A percentile compares a stretch with the other conserved stretches of the same genome.
Conservation (phyloP, 2,329 filamentous ascomycete species). For the Botrytis medusae region DNA sequence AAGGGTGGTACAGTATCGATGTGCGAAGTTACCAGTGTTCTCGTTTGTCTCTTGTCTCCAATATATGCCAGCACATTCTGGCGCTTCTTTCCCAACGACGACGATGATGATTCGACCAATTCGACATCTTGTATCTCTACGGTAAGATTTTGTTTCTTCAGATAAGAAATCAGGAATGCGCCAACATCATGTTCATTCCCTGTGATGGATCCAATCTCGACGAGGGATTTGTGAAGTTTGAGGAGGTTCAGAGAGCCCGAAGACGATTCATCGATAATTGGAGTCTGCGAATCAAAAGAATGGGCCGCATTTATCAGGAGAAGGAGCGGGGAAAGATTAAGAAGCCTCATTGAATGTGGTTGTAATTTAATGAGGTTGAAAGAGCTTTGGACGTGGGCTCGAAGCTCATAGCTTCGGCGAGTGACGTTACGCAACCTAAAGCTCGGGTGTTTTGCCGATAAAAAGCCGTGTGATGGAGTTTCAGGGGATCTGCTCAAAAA, state of each 20-base stretch:
- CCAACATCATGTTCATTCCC: conserved; percentile 60
- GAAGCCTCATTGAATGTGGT: conserved; percentile 28
- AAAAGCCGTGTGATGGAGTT: not conserved
- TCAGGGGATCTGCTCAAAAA: not conserved
- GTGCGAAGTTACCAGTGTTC: conserved; percentile 59
- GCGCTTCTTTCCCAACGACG: conserved; percentile 20
- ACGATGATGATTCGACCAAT: conserved; percentile 24
- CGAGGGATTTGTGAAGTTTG: conserved; percentile 61
- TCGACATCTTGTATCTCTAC: conserved; percentile 57
- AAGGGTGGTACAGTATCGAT: conserved; percentile 63
- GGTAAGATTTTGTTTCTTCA: conserved; percentile 57
- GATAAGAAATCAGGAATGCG: conserved; percentile 56
- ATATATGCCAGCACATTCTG: conserved; percentile 64
- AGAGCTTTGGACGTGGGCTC: not conserved
- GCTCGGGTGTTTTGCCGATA: not conserved
- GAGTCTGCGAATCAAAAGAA: conserved; percentile 28
- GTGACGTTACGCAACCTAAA: not conserved
- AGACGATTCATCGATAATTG: conserved; percentile 23
- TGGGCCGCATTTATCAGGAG: conserved; percentile 26
- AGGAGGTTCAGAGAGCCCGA: conserved; percentile 45
- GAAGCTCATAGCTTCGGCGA: conserved; percentile 3
- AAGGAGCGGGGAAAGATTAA: conserved; percentile 21
- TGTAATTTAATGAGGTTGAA: not conserved
- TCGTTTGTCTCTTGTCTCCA: conserved; percentile 49
- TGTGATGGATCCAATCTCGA: conserved; percentile 61